These are phyloP conservation scores for Monascus purpureus DNA, from an alignment of 495 filamentous ascomycete genomes.

Conservation along the genomic window DNA sequence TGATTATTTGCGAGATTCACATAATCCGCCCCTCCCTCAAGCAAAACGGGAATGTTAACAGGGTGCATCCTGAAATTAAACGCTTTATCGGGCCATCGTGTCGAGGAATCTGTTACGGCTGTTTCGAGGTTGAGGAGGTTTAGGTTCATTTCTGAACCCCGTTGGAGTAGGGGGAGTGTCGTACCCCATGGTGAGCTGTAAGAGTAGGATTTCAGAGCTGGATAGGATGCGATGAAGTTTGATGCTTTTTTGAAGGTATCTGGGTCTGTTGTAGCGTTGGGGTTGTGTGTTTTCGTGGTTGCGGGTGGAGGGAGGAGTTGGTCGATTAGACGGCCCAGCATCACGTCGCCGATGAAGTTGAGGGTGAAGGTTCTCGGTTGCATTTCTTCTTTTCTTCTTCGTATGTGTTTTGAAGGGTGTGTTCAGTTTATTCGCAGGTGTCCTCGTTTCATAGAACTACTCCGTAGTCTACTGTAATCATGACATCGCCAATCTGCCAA, in stretches of 20 bases:
- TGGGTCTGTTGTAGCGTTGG: slow-evolving; percentile 12
- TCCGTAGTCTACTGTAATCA: slow-evolving; percentile 4
- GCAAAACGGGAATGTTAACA: slow-evolving; percentile 17
- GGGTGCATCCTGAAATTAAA: slow-evolving; percentile 34
- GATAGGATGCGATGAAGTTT: slow-evolving; percentile 7
- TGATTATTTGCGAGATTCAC: slow-evolving; percentile 28
- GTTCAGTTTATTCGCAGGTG: no score
- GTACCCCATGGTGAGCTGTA: slow-evolving; percentile 20
- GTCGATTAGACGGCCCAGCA: slow-evolving; percentile 32
- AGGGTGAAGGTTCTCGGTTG: slow-evolving; percentile 15
- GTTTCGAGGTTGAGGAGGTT: slow-evolving; percentile 32
- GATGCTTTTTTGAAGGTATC: slow-evolving; percentile 8
- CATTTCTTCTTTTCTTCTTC: no score
- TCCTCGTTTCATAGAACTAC: no score
- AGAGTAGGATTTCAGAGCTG: slow-evolving; percentile 11
- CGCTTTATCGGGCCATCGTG: slow-evolving; percentile 23
- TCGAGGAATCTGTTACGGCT: slow-evolving; percentile 15
- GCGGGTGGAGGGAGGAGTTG: slow-evolving; percentile 16
- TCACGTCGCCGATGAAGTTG: slow-evolving; percentile 27
- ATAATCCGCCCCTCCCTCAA: slow-evolving; percentile 18
- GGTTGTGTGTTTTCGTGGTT: slow-evolving; percentile 1
- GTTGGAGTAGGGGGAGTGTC: slow-evolving; percentile 16
- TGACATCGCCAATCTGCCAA: not conserved
- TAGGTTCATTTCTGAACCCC: slow-evolving; percentile 17
- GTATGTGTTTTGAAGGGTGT: no score